A percentile compares a stretch with the other conserved stretches of the same genome.
Conservation (phyloP, 257 asterid genomes). For the Solanum appendiculatum region DNA sequence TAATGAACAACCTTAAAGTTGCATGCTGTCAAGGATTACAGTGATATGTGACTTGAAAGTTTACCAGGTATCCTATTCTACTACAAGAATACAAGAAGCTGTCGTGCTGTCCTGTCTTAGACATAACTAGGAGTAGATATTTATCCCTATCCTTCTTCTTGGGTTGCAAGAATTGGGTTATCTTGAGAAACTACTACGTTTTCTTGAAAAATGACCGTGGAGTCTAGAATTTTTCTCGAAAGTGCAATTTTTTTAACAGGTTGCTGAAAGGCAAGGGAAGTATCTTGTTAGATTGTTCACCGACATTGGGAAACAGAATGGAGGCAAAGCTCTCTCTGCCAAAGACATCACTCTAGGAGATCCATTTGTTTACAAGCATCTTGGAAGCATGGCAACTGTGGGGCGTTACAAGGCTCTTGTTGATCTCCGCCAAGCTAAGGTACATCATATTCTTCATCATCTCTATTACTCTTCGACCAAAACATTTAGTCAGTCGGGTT, state of each 20-base stretch:
- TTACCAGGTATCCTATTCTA: neutral
- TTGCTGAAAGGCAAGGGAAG: slow-evolving; percentile 92
- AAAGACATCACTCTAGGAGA: slow-evolving; percentile 61
- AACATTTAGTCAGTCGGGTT: neutral
- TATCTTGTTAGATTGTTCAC: slow-evolving; percentile 56
- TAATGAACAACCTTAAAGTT: neutral
- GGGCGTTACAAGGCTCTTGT: slow-evolving; percentile 90
- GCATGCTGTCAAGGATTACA: neutral
- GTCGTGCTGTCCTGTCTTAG: neutral
- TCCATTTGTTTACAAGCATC: slow-evolving; percentile 71
- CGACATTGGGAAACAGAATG: slow-evolving; percentile 41
- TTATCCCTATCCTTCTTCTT: neutral
- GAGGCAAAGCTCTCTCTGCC: slow-evolving; percentile 60
- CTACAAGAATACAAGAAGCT: neutral
- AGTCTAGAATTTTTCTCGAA: neutral
- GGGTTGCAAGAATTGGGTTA: neutral
- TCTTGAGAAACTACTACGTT: neutral
- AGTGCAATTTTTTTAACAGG: slow-evolving; percentile 29
- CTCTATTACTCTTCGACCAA: neutral
- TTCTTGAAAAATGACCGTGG: neutral
- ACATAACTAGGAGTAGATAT: neutral
- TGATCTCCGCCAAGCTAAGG: slow-evolving; percentile 84
- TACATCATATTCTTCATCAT: neutral
- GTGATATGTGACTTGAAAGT: neutral
- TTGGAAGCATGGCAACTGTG: slow-evolving; percentile 94